A percentile compares a stretch with the other conserved stretches of the same genome.
Evolutionary conservation across 2,329 filamentous ascomycete genomes (phyloP).

Genomic region (Microdochium paspali): DNA sequence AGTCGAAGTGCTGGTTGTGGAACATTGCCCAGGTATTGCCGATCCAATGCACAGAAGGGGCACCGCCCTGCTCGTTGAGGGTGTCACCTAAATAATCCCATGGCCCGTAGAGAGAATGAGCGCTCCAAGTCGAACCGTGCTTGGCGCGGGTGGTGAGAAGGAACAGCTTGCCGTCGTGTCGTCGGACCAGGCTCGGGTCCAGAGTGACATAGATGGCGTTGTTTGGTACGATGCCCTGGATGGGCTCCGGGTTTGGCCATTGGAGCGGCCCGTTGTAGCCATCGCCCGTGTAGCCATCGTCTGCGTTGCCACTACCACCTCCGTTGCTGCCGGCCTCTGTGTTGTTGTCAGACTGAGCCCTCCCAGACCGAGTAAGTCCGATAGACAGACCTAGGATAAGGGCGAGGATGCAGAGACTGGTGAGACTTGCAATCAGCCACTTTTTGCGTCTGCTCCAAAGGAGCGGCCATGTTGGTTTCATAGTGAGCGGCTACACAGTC

Average conservation of each 20-base stretch:
- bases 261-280: neutral
- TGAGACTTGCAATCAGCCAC: neutral
- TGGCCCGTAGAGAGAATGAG: conserved; percentile 11
- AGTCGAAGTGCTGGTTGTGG: conserved; percentile 13
- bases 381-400: neutral
- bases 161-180: conserved; percentile 11
- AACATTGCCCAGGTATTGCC: conserved; percentile 11
- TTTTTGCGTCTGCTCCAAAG: neutral
- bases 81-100: conserved; percentile 22
- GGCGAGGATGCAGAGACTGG: neutral
- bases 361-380: neutral
- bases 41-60: conserved; percentile 46
- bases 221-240: neutral
- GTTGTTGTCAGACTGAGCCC: neutral
- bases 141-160: conserved; percentile 19
- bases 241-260: neutral
- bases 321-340: no score
- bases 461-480: neutral
- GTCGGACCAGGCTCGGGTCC: conserved; percentile 11
- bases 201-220: conserved; percentile 4
- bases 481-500: neutral
- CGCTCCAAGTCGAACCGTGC: conserved; percentile 19
- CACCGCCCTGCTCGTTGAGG: conserved; percentile 23
- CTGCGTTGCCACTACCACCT: neutral
- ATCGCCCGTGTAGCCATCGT: neutral